These are phyloP conservation scores for Dujonia santamariae DNA, from an alignment of 1,139 yeast genomes.

Conservation along the genomic window DNA sequence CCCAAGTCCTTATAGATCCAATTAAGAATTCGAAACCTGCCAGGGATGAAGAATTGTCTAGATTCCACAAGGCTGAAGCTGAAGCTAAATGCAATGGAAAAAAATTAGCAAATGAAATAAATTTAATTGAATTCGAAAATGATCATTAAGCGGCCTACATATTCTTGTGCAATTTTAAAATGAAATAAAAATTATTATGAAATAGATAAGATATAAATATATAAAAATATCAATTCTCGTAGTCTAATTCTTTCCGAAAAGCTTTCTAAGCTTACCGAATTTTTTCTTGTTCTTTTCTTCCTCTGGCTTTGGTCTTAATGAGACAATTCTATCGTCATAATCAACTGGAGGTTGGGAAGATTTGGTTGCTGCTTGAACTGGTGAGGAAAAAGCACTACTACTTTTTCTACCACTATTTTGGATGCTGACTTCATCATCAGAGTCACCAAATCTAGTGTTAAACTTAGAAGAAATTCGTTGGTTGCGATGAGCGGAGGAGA, in stretches of 20 bases:
- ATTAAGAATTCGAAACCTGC: constrained; percentile 8
- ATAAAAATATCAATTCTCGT: too few relatives aligned
- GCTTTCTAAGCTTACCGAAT: constrained; percentile 56
- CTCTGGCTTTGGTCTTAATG: constrained; percentile 11
- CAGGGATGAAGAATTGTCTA: constrained; percentile 9
- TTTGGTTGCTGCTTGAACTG: constrained; percentile 15
- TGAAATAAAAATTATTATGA: too few relatives aligned
- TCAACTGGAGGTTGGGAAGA: constrained; percentile 12
- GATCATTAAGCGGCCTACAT: not conserved
- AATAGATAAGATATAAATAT: not conserved
- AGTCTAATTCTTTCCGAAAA: constrained; percentile 47
- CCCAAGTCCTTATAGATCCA: constrained; percentile 31
- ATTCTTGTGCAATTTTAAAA: not conserved
- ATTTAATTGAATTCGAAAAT: constrained; percentile 9
- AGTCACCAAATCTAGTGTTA: constrained; percentile 19
- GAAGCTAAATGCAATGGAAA: not conserved
- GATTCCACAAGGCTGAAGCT: constrained; percentile 15
- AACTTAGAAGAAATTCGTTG: constrained; percentile 8
- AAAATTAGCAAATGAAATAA: constrained; percentile 1
- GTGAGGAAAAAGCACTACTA: constrained; percentile 13
- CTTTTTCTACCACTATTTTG: too few relatives aligned
- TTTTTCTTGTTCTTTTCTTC: constrained; percentile 39
- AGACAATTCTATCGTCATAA: constrained; percentile 5
- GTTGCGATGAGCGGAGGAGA: constrained; percentile 3
- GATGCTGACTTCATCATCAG: constrained; percentile 18